A percentile compares a stretch with the other conserved stretches of the same genome.
phyloP scores from a whole-genome alignment of 2,329 filamentous ascomycete genomes.

The Hypoxylon sp. region DNA sequence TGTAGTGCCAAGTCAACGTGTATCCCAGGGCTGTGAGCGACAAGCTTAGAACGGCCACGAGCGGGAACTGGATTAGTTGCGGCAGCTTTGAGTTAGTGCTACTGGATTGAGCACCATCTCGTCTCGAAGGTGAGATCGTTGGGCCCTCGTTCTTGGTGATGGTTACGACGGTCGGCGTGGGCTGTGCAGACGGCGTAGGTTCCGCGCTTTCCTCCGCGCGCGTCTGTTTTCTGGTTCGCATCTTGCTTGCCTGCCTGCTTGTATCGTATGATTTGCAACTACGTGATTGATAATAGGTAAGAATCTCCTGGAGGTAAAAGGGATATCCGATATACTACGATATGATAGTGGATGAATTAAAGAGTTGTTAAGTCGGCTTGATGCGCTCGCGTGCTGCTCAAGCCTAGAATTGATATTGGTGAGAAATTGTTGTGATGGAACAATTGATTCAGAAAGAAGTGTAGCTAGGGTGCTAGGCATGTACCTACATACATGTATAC shows the following conservation, averaged over 20 bases:
- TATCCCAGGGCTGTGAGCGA: constrained; percentile 75
- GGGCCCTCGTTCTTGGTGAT: constrained; percentile 51
- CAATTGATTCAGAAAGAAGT: neutral
- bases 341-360: neutral
- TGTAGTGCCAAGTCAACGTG: constrained; percentile 71
- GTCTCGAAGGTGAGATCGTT: constrained; percentile 28
- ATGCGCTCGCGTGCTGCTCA: constrained; percentile 14
- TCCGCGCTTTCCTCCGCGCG: constrained; percentile 35
- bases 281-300: neutral
- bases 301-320: constrained; percentile 1
- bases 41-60: constrained; percentile 70
- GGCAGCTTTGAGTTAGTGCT: constrained; percentile 59
- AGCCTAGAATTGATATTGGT: neutral
- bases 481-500: no score
- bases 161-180: constrained; percentile 43
- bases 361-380: neutral
- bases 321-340: neutral
- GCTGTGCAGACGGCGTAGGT: neutral
- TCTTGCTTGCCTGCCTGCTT: constrained; percentile 13
- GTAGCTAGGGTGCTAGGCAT: neutral
- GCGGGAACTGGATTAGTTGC: constrained; percentile 64
- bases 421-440: constrained; percentile 4
- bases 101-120: constrained; percentile 25
- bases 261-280: constrained; percentile 2
- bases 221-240: constrained; percentile 45